Base-by-base conservation (phyloP, 1,284 basidiomycete species). In the Papiliotrema fonsecae region DNA sequence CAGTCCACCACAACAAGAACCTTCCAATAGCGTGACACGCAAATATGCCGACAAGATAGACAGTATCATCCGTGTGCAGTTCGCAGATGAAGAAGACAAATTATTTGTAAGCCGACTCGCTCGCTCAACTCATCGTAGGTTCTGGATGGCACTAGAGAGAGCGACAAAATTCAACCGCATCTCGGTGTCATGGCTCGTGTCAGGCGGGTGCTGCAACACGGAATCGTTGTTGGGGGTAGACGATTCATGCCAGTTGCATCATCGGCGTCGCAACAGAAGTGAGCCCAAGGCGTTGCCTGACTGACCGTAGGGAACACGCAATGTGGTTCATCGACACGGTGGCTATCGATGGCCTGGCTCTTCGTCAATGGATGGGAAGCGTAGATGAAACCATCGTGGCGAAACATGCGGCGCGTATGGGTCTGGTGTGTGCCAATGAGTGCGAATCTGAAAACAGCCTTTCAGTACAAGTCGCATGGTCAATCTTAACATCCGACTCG, bases 331-430 rank as follows among this genome's bases (percentile, higher is more conserved):
- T 74, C 51, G 54, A 67, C 37, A 54, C 58, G 18, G 39, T 49
- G 4, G 51, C 50, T 6, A 70, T 73, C 34, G 64, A 67, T 39
- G 55, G 54, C 10, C n/a, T 62, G 2, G 56, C 47, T 4, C 49
- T 74, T 7, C 53, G 58, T 2, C 38, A 34, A n/a, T 66, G 69
- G 69, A 69, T 71, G 65, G 65, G 66, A 0, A 49, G 48, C 24
- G 65, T 72, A 18, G 53, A 57, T 13, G 72, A 75, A 51, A 72
- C 62, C 1, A 63, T 69, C 7, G 64, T 75, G 4, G 73, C 73
- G 6, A 74, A 73, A 50, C 66, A 72, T 32, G 56, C 69, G 0
- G 70, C 69, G 0, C 60, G 69, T 16, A 66, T 72, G 61, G 69
- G 69, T 18, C 46, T 72, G 14, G 70, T 71, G 34, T 6, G 34